Evolutionary conservation across 768 basidiomycete species (phyloP), one percentile per base, ranked within the genome.

Genomic region (Tephrocybe sp.): DNA sequence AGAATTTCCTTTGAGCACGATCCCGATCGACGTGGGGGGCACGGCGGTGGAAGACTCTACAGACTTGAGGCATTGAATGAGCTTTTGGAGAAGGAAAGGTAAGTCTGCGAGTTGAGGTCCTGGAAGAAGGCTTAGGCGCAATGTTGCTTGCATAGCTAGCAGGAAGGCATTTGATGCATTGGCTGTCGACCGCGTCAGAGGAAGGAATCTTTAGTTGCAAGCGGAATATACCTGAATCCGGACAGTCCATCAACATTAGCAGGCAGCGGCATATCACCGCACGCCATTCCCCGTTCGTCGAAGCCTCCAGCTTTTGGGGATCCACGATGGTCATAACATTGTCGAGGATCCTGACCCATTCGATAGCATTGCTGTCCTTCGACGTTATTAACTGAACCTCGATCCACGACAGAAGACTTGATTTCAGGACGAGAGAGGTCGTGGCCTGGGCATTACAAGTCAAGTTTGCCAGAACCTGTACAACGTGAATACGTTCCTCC

Each of bases 381-480:
- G 66, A 61, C 4, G 57, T 57, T 16, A 68, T 54, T 8, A 89
- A 60, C 58, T 91, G 88, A 68, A 88, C 82, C 61, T 89, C 84
- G 21, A 95, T 82, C 94, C 94, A 98, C 0, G 84, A 67, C 2
- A 96, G 68, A 7, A 95, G 71, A 1, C 81, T 78, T 0, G 86
- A 84, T 56, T 85, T 85, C 42, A 90, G 72, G 9, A 92, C 69
- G 35, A 96, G 73, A 0, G 87, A 86, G 9, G 76, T 81, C 6
- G 82, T 77, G 0, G 91, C 91, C 55, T 86, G 81, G 0, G 68
- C 55, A 57, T 89, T 85, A 58, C 77, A 80, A 0, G 89, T 88
- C 47, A 93, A 59, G 59, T 86, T 89, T 2, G 86, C 84, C 1
- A 95, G 73, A 4, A 92, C 77, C 88, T 92, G 49, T 9, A 35